phyloP scores from a whole-genome alignment of 2,329 filamentous ascomycete genomes.

The Diaporthe citri region DNA sequence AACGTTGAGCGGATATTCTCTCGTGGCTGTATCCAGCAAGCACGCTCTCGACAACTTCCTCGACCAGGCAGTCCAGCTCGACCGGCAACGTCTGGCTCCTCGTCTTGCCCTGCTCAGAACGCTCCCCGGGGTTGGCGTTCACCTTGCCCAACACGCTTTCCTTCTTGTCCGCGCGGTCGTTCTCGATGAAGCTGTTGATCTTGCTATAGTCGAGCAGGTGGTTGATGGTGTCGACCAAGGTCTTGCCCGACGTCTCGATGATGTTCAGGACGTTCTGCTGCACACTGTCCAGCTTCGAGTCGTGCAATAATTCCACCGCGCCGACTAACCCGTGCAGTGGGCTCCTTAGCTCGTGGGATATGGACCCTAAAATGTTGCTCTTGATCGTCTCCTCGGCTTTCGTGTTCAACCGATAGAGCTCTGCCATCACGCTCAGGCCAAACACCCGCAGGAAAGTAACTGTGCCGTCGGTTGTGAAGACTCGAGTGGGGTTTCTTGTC shows the following conservation, averaged over 20 bases:
- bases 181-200: constrained; percentile 54
- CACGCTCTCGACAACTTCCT: constrained; percentile 52
- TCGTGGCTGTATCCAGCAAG: constrained; percentile 51
- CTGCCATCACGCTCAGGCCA: constrained; percentile 67
- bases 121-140: constrained; percentile 37
- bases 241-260: constrained; percentile 64
- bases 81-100: constrained; percentile 46
- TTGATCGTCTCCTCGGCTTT: constrained; percentile 60
- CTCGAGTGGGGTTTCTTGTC: constrained; percentile 56
- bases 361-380: constrained; percentile 69
- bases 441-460: constrained; percentile 65
- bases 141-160: constrained; percentile 38
- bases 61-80: constrained; percentile 48
- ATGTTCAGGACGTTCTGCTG: constrained; percentile 62
- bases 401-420: constrained; percentile 61
- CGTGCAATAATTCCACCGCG: constrained; percentile 64
- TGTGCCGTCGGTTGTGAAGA: constrained; percentile 61
- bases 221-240: constrained; percentile 66
- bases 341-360: constrained; percentile 72
- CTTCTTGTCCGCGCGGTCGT: constrained; percentile 29
- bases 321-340: constrained; percentile 72
- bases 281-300: constrained; percentile 60
- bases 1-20: constrained; percentile 23
- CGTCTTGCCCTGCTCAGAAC: constrained; percentile 45
- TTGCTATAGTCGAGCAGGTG: constrained; percentile 62